Conservation (phyloP, 768 basidiomycete species). For the Dioszegia crocea region DNA sequence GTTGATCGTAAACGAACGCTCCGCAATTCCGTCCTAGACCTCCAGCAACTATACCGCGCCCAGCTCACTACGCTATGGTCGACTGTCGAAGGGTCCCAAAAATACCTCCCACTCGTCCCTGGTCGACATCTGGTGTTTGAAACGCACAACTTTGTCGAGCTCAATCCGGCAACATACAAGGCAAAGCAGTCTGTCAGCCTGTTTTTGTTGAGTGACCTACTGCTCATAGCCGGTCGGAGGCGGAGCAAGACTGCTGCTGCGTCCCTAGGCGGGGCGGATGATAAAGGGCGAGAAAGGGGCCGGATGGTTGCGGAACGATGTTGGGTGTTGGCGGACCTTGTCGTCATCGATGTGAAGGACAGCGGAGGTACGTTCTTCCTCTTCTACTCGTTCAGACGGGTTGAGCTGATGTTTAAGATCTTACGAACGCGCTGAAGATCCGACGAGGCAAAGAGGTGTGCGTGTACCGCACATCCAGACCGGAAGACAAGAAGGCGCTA, state of each 20-base stretch:
- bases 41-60: slow-evolving; percentile 86
- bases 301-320: slow-evolving; percentile 89
- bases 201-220: slow-evolving; percentile 83
- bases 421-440: slow-evolving; percentile 97
- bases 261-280: slow-evolving; percentile 12
- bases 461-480: slow-evolving; percentile 79
- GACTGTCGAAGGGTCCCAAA: slow-evolving; percentile 88
- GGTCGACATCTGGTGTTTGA: slow-evolving; percentile 88
- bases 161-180: slow-evolving; percentile 95
- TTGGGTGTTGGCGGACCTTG: slow-evolving; percentile 88
- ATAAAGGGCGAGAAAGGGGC: slow-evolving; percentile 53
- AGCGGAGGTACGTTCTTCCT: slow-evolving; percentile 63
- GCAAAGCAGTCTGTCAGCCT: slow-evolving; percentile 79
- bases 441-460: slow-evolving; percentile 88
- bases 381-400: background rate
- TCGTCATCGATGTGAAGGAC: slow-evolving; percentile 94
- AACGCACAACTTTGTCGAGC: slow-evolving; percentile 70
- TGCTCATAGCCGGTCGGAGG: slow-evolving; percentile 73
- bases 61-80: slow-evolving; percentile 89
- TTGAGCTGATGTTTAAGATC: slow-evolving; percentile 49
- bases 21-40: slow-evolving; percentile 92
- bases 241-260: slow-evolving; percentile 52
- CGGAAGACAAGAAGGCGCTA: slow-evolving; percentile 79
- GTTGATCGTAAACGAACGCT: slow-evolving; percentile 60
- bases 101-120: slow-evolving; percentile 85